A percentile compares a stretch with the other conserved stretches of the same genome.
Conservation (phyloP, 768 basidiomycete species). For the Postia placenta region DNA sequence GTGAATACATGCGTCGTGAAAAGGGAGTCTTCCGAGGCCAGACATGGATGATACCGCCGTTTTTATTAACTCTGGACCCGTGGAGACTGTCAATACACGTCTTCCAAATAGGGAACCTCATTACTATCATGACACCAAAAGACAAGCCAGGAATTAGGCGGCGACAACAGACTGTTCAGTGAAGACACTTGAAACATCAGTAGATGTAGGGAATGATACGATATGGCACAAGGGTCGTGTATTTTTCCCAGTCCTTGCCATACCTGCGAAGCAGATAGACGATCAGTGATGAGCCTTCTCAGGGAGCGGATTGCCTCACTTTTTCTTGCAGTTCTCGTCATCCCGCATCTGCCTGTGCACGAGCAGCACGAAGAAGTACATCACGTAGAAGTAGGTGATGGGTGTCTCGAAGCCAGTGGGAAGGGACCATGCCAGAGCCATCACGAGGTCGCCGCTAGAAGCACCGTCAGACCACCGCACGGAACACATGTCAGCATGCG, state of each 20-base stretch:
- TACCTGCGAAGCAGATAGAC: constrained; percentile 46
- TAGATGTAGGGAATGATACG: constrained; percentile 85
- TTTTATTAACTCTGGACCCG: too few relatives aligned
- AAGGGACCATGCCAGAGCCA: constrained; percentile 90
- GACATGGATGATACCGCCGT: too few relatives aligned
- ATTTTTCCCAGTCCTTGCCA: constrained; percentile 89
- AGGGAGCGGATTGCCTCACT: constrained; percentile 42
- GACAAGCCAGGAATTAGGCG: too few relatives aligned
- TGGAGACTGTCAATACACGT: too few relatives aligned
- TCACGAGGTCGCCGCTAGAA: constrained; percentile 74
- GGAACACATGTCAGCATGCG: not conserved
- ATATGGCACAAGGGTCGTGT: constrained; percentile 80
- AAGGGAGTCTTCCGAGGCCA: too few relatives aligned
- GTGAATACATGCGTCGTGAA: too few relatives aligned
- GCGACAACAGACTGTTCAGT: too few relatives aligned
- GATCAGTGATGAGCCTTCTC: not conserved
- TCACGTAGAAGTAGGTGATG: constrained; percentile 91
- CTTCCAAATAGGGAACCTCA: too few relatives aligned
- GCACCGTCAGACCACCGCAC: not conserved
- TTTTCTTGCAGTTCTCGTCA: constrained; percentile 85
- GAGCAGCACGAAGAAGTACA: constrained; percentile 85
- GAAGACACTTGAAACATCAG: too few relatives aligned
- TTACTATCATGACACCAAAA: too few relatives aligned
- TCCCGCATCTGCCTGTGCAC: constrained; percentile 88
- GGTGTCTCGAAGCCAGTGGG: constrained; percentile 90